Percentiles rank a stretch among this genome's conserved stretches.
These are phyloP conservation scores for Globisporangium acanthophoron DNA, from an alignment of 352 stramenopile species.

Conservation along the genomic window DNA sequence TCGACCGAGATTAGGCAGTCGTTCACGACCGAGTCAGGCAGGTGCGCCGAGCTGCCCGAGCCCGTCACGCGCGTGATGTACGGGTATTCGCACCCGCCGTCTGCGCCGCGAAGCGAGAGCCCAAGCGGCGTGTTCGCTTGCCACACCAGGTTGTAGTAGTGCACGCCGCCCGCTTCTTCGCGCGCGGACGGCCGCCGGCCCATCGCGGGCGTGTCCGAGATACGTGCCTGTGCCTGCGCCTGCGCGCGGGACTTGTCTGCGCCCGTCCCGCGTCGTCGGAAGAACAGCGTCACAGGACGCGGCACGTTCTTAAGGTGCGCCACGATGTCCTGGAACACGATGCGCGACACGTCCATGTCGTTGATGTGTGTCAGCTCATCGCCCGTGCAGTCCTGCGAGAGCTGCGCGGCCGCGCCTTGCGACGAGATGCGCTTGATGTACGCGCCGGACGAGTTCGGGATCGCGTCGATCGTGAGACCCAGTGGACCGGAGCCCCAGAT, in stretches of 20 bases:
- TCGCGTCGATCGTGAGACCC: conserved; percentile 78
- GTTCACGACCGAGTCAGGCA: conserved; percentile 69
- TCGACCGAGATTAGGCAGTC: conserved; percentile 78
- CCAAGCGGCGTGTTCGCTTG: conserved; percentile 69
- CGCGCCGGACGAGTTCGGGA: conserved; percentile 39
- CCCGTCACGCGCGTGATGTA: conserved; percentile 86
- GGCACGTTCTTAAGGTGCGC: conserved; percentile 71
- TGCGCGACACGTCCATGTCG: conserved; percentile 69
- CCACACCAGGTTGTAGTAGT: conserved; percentile 85
- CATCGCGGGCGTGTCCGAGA: conserved; percentile 36
- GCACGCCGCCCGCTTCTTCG: conserved; percentile 25
- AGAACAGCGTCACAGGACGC: conserved; percentile 75
- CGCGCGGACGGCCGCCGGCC: conserved; percentile 25
- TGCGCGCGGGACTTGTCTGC: conserved; percentile 17
- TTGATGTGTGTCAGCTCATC: conserved; percentile 85
- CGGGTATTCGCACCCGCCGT: conserved; percentile 71
- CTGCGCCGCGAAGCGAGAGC: conserved; percentile 67
- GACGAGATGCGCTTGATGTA: conserved; percentile 83
- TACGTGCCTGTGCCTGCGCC: conserved; percentile 12
- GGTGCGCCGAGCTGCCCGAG: conserved; percentile 71
- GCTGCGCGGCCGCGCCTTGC: conserved; percentile 58
- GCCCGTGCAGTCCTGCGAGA: conserved; percentile 77
- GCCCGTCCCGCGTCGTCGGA: conserved; percentile 31
- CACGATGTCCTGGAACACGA: conserved; percentile 79
- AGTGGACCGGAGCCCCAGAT: conserved; percentile 72